phyloP scores from a whole-genome alignment of 2,329 filamentous ascomycete genomes.

The Cladosporium cucumerinum region DNA sequence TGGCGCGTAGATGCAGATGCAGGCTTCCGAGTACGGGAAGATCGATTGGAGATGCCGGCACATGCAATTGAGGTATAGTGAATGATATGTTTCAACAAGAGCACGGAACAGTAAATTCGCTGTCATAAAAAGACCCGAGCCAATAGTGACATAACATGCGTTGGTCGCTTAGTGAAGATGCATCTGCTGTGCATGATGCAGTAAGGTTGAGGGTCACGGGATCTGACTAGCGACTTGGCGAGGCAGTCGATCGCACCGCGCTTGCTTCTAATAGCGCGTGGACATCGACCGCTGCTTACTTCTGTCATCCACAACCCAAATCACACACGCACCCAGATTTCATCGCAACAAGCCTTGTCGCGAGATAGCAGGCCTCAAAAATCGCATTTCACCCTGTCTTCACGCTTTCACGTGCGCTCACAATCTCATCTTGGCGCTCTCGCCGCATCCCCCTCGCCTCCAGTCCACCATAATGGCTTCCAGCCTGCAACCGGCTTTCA shows the following conservation, averaged over 20 bases:
- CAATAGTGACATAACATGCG: neutral
- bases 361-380: neutral
- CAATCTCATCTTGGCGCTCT: neutral
- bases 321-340: neutral
- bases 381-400: neutral
- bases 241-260: conserved; percentile 6
- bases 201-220: conserved; percentile 11
- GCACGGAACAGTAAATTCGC: neutral
- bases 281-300: neutral
- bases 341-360: neutral
- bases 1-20: conserved; percentile 2
- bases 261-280: neutral
- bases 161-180: neutral
- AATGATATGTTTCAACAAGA: neutral
- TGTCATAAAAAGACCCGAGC: neutral
- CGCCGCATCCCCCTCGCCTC: neutral
- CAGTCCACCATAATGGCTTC: conserved; percentile 12
- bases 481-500: conserved; percentile 42
- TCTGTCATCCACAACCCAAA: neutral
- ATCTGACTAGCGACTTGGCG: conserved; percentile 1
- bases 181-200: neutral
- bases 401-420: conserved; percentile 2
- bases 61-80: neutral
- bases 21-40: conserved; percentile 1
- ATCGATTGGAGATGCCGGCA: neutral